Conservation (phyloP, 2,329 filamentous ascomycete genomes). For the Dryadomyces quercus-mongolicae region DNA sequence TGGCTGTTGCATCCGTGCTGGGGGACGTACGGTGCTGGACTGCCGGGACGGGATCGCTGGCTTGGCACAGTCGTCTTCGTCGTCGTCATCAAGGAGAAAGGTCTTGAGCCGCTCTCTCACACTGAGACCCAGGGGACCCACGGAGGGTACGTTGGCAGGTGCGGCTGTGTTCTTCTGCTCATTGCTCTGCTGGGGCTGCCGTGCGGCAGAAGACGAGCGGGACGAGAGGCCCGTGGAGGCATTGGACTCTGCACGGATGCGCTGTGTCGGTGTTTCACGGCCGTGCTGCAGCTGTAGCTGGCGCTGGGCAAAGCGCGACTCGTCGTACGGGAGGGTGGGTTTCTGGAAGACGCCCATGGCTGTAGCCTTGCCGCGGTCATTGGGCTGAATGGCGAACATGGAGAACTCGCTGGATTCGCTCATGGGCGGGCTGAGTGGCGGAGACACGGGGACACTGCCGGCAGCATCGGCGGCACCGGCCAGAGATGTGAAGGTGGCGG, state of each 20-base stretch:
- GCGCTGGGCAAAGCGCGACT: conserved; percentile 71
- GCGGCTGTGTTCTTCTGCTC: background rate
- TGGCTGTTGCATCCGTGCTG: conserved; percentile 31
- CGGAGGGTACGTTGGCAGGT: background rate
- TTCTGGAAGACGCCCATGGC: conserved; percentile 54
- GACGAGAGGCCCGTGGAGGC: conserved; percentile 28
- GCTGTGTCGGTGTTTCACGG: conserved; percentile 46
- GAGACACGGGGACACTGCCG: conserved; percentile 17
- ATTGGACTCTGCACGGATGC: conserved; percentile 32
- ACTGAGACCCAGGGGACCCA: background rate
- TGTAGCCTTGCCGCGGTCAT: conserved; percentile 72
- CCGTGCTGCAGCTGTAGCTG: conserved; percentile 72
- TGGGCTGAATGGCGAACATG: conserved; percentile 55
- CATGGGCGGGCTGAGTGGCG: conserved; percentile 56
- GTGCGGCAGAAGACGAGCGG: conserved; percentile 32
- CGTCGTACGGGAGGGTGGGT: conserved; percentile 65
- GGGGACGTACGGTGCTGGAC: conserved; percentile 5
- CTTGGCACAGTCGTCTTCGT: conserved; percentile 24
- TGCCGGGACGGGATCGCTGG: background rate
- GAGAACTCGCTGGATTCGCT: conserved; percentile 59
- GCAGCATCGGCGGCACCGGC: conserved; percentile 24
- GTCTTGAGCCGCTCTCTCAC: conserved; percentile 18
- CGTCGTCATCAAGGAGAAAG: conserved; percentile 27
- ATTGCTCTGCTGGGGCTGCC: conserved; percentile 15
- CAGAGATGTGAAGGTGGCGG: conserved; percentile 11